Base-by-base conservation (phyloP, 1,284 basidiomycete species). In the Sparassis latifolia region DNA sequence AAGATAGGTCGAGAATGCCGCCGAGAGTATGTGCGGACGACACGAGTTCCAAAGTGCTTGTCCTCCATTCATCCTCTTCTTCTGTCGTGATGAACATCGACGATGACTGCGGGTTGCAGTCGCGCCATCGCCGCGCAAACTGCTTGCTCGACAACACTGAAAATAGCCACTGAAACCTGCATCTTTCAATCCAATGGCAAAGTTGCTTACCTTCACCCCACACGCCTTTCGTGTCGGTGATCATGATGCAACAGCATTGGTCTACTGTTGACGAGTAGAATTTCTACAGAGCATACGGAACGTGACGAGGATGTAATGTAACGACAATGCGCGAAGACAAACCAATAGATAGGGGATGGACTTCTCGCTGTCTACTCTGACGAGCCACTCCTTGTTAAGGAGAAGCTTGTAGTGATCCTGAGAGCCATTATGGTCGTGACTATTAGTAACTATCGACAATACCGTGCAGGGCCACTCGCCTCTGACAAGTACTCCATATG, bases 311-410 rank as follows among this genome's bases (percentile, higher is more conserved):
- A 7, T 10, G 9, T 10, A 10, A 42, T 43, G n/a, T 37, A 28
- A 6, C 31, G 35, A 33, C n/a, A 10, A 20, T 20, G 20, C 38
- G 55, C 50, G 44, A 42, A 39, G 52, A 78, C 80, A 58, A 62
- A 89, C 87, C 60, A 87, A 67, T 53, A 89, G 75, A 67, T 88
- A 89, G 32, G 85, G 80, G 3, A 71, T 78, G 2, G 84, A 81
- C 5, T 68, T 77, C 41, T 69, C 68, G 46, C 70, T 69, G 59
- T 87, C 80, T 50, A 77, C 70, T 65, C 84, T 84, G 29, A 78
- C 78, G 10, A 89, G 72, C 86, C 87, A 89, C 64, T 87, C 84
- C 62, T 80, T 84, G 50, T 68, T 67, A 31, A 84, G 66, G 39
- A 89, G 72, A 33, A 68, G 62, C 50, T 78, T 78, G 32, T 73